Conservation (phyloP, 768 basidiomycete genomes). For the Dendrothele bispora region DNA sequence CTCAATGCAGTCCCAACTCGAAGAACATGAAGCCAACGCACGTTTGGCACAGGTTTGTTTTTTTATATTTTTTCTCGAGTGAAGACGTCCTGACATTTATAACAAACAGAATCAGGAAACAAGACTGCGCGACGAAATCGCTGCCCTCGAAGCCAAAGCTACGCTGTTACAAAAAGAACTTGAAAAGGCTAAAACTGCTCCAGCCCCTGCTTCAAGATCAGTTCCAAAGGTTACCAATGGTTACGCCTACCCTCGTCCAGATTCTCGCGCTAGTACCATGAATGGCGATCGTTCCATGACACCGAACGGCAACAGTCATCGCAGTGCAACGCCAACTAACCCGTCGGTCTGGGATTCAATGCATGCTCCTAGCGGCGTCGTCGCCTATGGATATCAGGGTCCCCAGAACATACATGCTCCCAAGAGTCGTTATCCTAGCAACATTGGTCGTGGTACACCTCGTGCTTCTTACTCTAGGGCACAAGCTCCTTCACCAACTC, state of each 20-base stretch:
- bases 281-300: conserved; percentile 54
- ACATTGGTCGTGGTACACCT: conserved; percentile 10
- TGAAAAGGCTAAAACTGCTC: conserved; percentile 41
- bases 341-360: conserved; percentile 75
- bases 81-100: background rate
- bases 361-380: conserved; percentile 40
- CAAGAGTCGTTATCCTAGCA: conserved; percentile 14
- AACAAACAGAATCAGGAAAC: conserved; percentile 63
- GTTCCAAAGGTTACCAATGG: conserved; percentile 34
- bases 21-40: conserved; percentile 73
- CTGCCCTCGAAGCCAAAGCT: conserved; percentile 59
- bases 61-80: background rate
- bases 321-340: conserved; percentile 49
- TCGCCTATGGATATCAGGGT: conserved; percentile 14
- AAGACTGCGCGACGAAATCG: conserved; percentile 67
- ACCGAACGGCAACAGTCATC: conserved; percentile 41
- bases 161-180: conserved; percentile 59
- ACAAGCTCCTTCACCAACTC: conserved; percentile 66
- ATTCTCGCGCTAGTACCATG: conserved; percentile 70
- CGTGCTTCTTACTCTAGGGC: conserved; percentile 8
- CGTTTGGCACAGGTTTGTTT: conserved; percentile 60
- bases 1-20: conserved; percentile 66
- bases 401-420: conserved; percentile 3
- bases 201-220: conserved; percentile 22
- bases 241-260: conserved; percentile 59